Percentiles rank a stretch among this genome's conserved stretches.
Conservation (phyloP, 2,329 filamentous ascomycete genomes). For the Colletotrichum paranaense region DNA sequence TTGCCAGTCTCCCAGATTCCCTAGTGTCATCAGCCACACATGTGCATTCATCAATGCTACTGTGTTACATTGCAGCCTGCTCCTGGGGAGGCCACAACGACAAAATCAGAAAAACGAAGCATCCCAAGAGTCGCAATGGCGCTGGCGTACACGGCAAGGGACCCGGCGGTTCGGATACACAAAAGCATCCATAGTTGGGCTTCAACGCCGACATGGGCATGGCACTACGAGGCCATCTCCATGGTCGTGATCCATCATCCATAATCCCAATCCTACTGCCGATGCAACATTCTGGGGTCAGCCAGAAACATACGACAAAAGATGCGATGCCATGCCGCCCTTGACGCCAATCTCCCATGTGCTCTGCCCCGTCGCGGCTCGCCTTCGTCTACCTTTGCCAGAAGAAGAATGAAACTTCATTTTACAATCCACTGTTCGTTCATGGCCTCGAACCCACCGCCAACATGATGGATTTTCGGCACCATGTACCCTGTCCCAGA, state of each 20-base stretch:
- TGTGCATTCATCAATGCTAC: neutral
- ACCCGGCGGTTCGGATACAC: constrained; percentile 9
- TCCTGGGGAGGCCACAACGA: neutral
- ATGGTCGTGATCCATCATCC: neutral
- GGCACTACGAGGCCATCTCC: neutral
- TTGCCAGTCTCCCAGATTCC: neutral
- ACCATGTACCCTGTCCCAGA: neutral
- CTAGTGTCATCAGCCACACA: constrained; percentile 24
- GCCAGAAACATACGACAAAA: neutral
- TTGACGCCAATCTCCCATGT: neutral
- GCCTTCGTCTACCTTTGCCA: neutral
- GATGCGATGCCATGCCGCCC: neutral
- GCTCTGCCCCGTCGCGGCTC: neutral
- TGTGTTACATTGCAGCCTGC: neutral
- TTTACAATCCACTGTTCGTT: neutral
- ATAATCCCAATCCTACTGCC: neutral
- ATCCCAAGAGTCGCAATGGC: constrained; percentile 7
- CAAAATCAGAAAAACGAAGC: constrained; percentile 13
- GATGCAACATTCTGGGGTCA: neutral
- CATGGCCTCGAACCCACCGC: neutral
- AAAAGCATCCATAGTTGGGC: neutral
- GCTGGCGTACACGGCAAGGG: constrained; percentile 3
- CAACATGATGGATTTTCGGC: neutral
- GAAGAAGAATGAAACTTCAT: neutral
- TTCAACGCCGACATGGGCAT: neutral